A percentile compares a stretch with the other conserved stretches of the same genome.
Evolutionary conservation across 2,329 filamentous ascomycete species (phyloP).

Genomic region (Orbilia brochopaga): DNA sequence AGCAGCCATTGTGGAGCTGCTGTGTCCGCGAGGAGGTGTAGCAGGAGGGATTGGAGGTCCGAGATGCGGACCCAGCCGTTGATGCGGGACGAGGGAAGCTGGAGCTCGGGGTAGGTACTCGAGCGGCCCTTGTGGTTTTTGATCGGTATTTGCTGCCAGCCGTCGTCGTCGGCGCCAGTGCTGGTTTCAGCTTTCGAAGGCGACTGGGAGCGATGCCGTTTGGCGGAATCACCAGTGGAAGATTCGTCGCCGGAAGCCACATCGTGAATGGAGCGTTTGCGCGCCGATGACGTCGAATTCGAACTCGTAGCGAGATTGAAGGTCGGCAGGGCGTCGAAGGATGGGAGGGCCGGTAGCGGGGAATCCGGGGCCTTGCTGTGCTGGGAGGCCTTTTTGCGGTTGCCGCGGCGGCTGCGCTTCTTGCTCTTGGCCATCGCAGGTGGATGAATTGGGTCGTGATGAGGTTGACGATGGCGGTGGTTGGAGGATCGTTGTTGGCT

Average conservation of each 20-base stretch:
- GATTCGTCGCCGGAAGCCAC: constrained; percentile 22
- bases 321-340: constrained; percentile 37
- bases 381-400: constrained; percentile 21
- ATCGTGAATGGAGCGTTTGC: constrained; percentile 21
- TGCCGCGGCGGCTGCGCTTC: constrained; percentile 36
- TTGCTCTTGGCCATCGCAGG: constrained; percentile 31
- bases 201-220: constrained; percentile 14
- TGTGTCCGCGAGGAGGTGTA: constrained; percentile 72
- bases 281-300: not conserved
- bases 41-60: constrained; percentile 68
- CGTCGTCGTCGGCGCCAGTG: constrained; percentile 10
- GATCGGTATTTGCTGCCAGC: constrained; percentile 40
- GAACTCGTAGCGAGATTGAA: constrained; percentile 34
- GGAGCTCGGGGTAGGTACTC: constrained; percentile 54
- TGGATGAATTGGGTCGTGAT: not conserved
- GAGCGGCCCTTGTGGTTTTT: constrained; percentile 53
- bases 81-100: constrained; percentile 59
- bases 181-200: not conserved
- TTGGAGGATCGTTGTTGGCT: not conserved
- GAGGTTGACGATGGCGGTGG: not conserved
- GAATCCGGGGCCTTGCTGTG: constrained; percentile 14
- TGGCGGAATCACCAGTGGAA: constrained; percentile 2
- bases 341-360: constrained; percentile 32
- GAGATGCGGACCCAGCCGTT: constrained; percentile 69
- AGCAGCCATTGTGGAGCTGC: constrained; percentile 70